Percentiles rank a stretch among this genome's conserved stretches.
These are phyloP conservation scores for Zygoascus ofunaensis DNA, from an alignment of 805 yeast genomes.

Conservation along the genomic window DNA sequence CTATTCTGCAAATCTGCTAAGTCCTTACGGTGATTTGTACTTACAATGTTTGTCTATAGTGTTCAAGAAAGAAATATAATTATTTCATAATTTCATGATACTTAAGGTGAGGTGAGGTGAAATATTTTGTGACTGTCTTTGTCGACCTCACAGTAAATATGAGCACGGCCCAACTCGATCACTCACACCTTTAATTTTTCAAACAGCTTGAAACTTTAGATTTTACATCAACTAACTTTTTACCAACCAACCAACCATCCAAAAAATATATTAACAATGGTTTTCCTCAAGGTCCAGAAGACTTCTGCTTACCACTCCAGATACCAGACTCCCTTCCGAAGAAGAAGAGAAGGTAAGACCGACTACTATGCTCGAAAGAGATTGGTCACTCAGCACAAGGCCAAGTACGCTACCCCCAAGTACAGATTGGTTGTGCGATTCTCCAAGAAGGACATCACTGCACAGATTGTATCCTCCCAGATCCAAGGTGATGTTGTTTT, in stretches of 20 bases:
- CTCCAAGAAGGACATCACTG: constrained; percentile 99
- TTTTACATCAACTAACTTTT: constrained; percentile 1
- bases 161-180: not conserved
- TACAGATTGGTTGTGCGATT: constrained; percentile 99
- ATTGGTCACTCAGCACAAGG: constrained; percentile 98
- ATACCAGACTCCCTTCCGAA: constrained; percentile 99
- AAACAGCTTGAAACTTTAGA: not conserved
- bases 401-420: constrained; percentile 98
- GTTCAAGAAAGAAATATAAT: too few species aligned
- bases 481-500: constrained; percentile 94
- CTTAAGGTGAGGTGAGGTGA: too few species aligned
- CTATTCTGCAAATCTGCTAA: not conserved
- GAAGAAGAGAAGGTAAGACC: constrained; percentile 99
- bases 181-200: not conserved
- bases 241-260: too few species aligned
- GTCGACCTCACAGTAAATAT: not conserved
- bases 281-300: constrained; percentile 64
- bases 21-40: too few species aligned
- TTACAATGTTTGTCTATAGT: too few species aligned
- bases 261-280: constrained; percentile 42
- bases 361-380: constrained; percentile 99
- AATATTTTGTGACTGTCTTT: not conserved
- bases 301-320: constrained; percentile 95
- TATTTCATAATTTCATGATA: too few species aligned
- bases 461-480: constrained; percentile 94